Conservation (phyloP, 345 rosid genomes). For the Citrus hindsii region DNA sequence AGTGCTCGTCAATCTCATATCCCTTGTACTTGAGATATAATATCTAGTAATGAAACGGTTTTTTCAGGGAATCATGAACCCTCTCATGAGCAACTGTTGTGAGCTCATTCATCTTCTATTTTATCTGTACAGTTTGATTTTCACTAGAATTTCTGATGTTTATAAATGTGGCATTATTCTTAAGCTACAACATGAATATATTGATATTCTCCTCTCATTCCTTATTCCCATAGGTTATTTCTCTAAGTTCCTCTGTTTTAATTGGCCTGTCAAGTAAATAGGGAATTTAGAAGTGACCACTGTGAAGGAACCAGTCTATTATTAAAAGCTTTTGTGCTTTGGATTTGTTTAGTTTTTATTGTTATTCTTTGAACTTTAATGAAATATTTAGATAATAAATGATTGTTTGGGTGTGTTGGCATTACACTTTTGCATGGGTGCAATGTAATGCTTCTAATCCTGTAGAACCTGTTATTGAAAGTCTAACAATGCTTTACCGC, state of each 20-base stretch:
- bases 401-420: constrained; percentile 4
- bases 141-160: background rate
- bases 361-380: background rate
- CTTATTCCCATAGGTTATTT: background rate
- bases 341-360: background rate
- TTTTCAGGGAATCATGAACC: background rate
- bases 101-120: background rate
- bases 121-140: background rate
- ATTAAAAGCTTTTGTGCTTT: background rate
- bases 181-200: background rate
- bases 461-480: constrained; percentile 12
- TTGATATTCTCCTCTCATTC: background rate
- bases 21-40: background rate
- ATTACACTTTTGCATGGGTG: background rate
- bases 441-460: background rate
- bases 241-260: background rate
- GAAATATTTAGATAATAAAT: background rate
- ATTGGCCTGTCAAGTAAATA: background rate
- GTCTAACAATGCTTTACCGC: constrained; percentile 30
- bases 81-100: background rate
- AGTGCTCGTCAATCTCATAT: background rate
- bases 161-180: background rate
- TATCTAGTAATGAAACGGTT: background rate
- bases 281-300: background rate
- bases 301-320: background rate